Evolutionary conservation across 1,139 yeast species (phyloP), one percentile per base, ranked within the genome.

Genomic region (Nakaseomyces glabratus): DNA sequence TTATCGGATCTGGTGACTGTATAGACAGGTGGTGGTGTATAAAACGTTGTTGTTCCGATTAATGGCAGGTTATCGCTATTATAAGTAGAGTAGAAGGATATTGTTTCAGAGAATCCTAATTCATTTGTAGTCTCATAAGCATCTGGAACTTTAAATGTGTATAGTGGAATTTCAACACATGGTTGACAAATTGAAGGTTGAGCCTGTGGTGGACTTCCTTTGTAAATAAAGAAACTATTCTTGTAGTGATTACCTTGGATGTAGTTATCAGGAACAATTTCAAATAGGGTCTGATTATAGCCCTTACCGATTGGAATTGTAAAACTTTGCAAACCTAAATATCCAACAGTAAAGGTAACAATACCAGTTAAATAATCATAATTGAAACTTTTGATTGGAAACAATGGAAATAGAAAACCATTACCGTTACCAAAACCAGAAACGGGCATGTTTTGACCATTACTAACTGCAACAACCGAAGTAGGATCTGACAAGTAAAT

Each of bases 391-490:
- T 7, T 1, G 24, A 20, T 28, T 20, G 24, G 32, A 24, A 19
- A 19, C 4, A 9, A 8, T 4, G 32, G 23, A 14, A 20, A 28
- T 4, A 20, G 8, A 14, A 28, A 7, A 18, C 20, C 8, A 14
- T 28, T 28, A 28, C 32, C 18, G 19, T 28, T 28, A 28, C 32
- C 32, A 12, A 20, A 28, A 28, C 32, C 32, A 14, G 19, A 28
- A n/a, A 28, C 13, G 4, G 24, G 23, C 3, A 14, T 20, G 19
- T 28, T 20, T 20, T 19, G 24, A 3, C 17, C 17, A 11, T 20
- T 20, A 8, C 9, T 5, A 4, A 28, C 18, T 4, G 24, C 24
- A 13, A 28, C 4, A 28, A 12, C 19, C 4, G 32, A 20, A 11
- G 32, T 28, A 2, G 24, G 12, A 9, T 11, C 6, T 10, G 16